Evolutionary conservation across 2,329 filamentous ascomycete genomes (phyloP), one percentile per base, ranked within the genome.

Genomic region (Phyllosticta citriasiana): DNA sequence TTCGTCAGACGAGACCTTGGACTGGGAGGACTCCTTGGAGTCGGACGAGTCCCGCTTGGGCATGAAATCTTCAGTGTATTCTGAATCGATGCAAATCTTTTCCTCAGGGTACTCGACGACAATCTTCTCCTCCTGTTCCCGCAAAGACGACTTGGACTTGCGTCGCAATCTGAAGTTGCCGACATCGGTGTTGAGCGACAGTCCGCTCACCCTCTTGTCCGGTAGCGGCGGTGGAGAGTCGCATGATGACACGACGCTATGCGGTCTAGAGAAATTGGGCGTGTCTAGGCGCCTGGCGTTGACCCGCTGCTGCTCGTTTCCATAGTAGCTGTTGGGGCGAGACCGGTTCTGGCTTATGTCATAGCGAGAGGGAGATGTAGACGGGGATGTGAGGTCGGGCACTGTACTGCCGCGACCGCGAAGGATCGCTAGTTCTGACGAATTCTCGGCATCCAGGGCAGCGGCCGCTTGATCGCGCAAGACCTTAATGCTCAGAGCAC

Each of bases 241-340:
- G 33, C 33, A 40, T 10, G 33, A 40, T 40, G 33, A 40, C n/a
- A 52, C 12, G 25, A 60, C 27, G 33, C 58, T 60, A 27, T 60
- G 58, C 25, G 58, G 58, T 16, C 58, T 35, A 9, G 58, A 60
- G 25, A 60, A 60, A 22, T 60, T 60, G 16, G 24, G 58, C 4
- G 53, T 55, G 9, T 53, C 25, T 4, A 7, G n/a, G 33, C 26
- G 35, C 12, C 19, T 3, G 24, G 25, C 30, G 24, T 22, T 10
- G 25, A 9, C 3, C 7, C 9, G 4, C 27, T 16, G n/a, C 33
- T 52, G 14, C 12, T 57, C 35, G 35, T 51, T 24, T 7, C 27
- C 19, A 4, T 52, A 16, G 47, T 53, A 57, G 25, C 56, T 57
- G 35, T n/a, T 27, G 7, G 56, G 47, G 25, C 56, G 56, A 50